These are phyloP conservation scores for Nannochloropsis gaditana DNA, from an alignment of 108 stramenopile genomes.

Conservation along the genomic window DNA sequence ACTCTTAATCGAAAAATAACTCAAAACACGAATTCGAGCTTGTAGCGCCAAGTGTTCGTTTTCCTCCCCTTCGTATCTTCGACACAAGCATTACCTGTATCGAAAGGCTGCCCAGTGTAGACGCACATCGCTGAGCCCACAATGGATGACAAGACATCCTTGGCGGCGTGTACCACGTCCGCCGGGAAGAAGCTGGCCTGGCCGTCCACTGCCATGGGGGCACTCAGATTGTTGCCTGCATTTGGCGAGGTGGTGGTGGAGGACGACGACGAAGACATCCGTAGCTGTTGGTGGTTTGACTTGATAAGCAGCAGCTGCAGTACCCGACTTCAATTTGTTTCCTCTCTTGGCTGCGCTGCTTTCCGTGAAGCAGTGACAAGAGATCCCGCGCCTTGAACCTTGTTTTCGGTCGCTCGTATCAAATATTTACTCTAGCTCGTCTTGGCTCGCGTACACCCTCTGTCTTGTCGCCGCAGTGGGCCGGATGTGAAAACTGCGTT, in stretches of 20 bases:
- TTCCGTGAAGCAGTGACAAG: too few relatives aligned
- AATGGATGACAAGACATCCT: constrained; percentile 48
- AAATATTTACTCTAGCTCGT: too few relatives aligned
- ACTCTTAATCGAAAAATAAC: background rate
- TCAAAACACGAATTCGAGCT: background rate
- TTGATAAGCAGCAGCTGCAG: too few relatives aligned
- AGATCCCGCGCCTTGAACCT: too few relatives aligned
- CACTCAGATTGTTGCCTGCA: background rate
- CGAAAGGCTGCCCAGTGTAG: constrained; percentile 51
- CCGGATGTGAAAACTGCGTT: too few relatives aligned
- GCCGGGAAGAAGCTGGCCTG: background rate
- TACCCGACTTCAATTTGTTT: too few relatives aligned
- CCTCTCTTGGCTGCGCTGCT: too few relatives aligned
- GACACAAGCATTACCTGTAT: background rate
- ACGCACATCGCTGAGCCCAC: constrained; percentile 51
- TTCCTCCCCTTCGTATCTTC: background rate
- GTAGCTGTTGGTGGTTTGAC: too few relatives aligned
- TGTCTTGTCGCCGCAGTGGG: too few relatives aligned
- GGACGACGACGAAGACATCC: background rate
- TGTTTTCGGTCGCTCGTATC: too few relatives aligned
- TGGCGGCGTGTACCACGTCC: constrained; percentile 26
- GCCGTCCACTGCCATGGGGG: background rate
- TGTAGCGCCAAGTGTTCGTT: background rate
- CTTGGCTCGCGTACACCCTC: too few relatives aligned
- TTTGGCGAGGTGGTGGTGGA: background rate